These are phyloP conservation scores for Coemansia sp. DNA, from an alignment of 192 early-diverging fungal genomes.

Conservation along the genomic window DNA sequence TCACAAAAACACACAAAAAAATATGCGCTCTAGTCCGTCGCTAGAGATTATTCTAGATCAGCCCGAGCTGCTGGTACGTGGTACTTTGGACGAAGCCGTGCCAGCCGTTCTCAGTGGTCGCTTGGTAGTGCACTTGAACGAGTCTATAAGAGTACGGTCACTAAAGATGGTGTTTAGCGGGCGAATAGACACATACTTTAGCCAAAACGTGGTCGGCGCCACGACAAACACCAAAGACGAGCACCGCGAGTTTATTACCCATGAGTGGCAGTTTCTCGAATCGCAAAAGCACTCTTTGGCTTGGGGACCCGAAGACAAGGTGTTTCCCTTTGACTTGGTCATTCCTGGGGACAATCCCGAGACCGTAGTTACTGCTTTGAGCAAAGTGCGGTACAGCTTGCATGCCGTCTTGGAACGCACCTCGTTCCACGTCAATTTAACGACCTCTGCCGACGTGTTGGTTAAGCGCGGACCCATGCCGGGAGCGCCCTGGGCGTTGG, in stretches of 20 bases:
- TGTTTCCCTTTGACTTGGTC: conserved; percentile 59
- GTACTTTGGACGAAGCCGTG: conserved; percentile 45
- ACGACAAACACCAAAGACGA: conserved; percentile 35
- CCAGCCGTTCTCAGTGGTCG: conserved; percentile 58
- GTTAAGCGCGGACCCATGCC: conserved; percentile 57
- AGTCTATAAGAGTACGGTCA: conserved; percentile 56
- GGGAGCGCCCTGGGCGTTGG: conserved; percentile 53
- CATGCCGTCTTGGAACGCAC: conserved; percentile 60
- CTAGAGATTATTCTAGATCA: conserved; percentile 43
- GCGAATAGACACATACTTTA: conserved; percentile 51
- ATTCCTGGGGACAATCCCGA: conserved; percentile 64
- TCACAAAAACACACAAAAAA: conserved; percentile 3
- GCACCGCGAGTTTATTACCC: conserved; percentile 54
- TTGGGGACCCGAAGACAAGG: conserved; percentile 36
- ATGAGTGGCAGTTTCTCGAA: conserved; percentile 59
- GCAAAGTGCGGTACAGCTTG: conserved; percentile 56
- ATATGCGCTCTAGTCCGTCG: conserved; percentile 38
- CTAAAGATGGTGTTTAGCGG: conserved; percentile 58
- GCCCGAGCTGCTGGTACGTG: conserved; percentile 46
- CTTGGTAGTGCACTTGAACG: conserved; percentile 51
- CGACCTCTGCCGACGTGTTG: conserved; percentile 25
- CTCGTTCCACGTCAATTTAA: conserved; percentile 58
- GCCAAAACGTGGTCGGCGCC: conserved; percentile 35
- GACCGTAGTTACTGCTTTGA: conserved; percentile 55
- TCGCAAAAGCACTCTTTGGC: conserved; percentile 34